A percentile compares a stretch with the other conserved stretches of the same genome.
These are phyloP conservation scores for Ampelomyces quisqualis DNA, from an alignment of 2,329 filamentous ascomycete species.

Conservation along the genomic window DNA sequence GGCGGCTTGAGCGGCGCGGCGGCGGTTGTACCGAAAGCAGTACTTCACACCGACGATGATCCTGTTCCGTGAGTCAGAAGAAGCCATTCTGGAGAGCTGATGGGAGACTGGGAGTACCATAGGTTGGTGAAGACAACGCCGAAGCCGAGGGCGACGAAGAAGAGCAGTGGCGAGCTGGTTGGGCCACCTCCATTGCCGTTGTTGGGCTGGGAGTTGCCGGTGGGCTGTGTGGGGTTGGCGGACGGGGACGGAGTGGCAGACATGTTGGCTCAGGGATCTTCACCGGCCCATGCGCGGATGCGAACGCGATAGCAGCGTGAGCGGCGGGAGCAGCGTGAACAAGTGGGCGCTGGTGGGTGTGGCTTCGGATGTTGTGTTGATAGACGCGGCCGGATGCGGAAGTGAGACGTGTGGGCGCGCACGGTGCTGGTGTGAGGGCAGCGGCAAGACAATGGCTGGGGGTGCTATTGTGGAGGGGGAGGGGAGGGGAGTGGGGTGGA, in stretches of 20 bases:
- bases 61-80: slow-evolving; percentile 56
- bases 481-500: too few species aligned
- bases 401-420: slow-evolving; percentile 3
- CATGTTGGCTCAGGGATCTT: neutral
- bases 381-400: slow-evolving; percentile 9
- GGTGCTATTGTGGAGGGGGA: too few species aligned
- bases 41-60: slow-evolving; percentile 99
- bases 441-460: neutral
- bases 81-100: neutral
- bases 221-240: slow-evolving; percentile 2
- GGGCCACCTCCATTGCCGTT: slow-evolving; percentile 47
- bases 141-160: slow-evolving; percentile 94
- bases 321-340: too few species aligned
- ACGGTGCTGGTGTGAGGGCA: neutral
- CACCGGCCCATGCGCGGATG: slow-evolving; percentile 11
- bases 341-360: too few species aligned
- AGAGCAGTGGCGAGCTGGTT: slow-evolving; percentile 74
- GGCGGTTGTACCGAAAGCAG: slow-evolving; percentile 96
- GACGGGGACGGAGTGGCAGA: slow-evolving; percentile 11
- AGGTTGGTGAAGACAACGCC: slow-evolving; percentile 98
- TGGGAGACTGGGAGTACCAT: slow-evolving; percentile 66
- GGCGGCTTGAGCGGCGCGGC: slow-evolving; percentile 75
- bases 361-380: neutral
- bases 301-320: too few species aligned
- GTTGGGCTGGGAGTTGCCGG: slow-evolving; percentile 11